Evolutionary conservation across 371 early-diverging fungal genomes (phyloP), one percentile per base, ranked within the genome.

Genomic region (Lichtheimia ramosa): DNA sequence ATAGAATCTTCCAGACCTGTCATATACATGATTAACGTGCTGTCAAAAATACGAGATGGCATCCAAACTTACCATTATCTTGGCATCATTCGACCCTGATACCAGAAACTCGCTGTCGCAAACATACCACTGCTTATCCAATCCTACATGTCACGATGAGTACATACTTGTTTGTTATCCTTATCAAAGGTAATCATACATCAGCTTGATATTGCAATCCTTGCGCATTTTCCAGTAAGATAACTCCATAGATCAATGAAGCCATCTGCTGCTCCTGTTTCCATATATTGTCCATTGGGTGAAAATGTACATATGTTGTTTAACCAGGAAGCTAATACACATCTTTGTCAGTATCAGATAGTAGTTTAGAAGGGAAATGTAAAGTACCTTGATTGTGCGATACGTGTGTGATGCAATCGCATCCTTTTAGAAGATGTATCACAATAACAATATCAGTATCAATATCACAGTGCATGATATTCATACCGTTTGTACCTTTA

Each of bases 211-310:
- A 98, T 60, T 83, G 81, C 21, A 98, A 74, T 96, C 97, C 59
- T 81, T 89, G 28, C 95, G 81, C 23, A 96, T 64, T 96, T 96
- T 0, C 95, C 96, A 1, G 94, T 96, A 58, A 88, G 69, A 56
- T 87, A 85, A 60, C 96, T 94, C 96, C 96, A 98, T 13, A 98
- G 70, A 72, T 98, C 97, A 58, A 98, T 91, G 62, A 96, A 91
- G 0, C 98, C 98, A 78, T 97, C 97, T 24, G 84, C 81, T 54
- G 91, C 88, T 21, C 97, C 98, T 3, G 96, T 95, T 3, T 84
- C 96, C 27, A 98, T 65, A 51, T 82, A 88, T 56, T 89, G 87
- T 5, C 96, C 95, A 64, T 92, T 88, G 0, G 93, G 89, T 5
- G 96, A 93, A 64, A 96, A 96, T 16, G 77, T 1, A 93, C 89